These are phyloP conservation scores for Cyberlindnera mississippiensis DNA, from an alignment of 805 yeast genomes.

Conservation along the genomic window DNA sequence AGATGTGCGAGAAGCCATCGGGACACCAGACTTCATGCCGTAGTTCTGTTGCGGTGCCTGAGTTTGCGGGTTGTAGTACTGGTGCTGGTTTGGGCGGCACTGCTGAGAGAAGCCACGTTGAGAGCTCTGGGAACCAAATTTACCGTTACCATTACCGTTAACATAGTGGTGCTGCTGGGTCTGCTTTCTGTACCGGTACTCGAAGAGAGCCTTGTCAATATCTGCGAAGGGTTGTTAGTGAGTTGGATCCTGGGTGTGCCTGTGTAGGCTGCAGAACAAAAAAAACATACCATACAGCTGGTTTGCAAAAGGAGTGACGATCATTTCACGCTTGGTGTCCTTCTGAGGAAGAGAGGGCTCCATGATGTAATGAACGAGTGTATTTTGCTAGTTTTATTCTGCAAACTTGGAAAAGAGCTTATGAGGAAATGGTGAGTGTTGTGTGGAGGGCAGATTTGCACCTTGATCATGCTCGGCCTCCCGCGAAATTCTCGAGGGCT, in stretches of 20 bases:
- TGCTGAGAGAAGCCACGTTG: neutral
- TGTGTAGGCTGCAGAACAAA: neutral
- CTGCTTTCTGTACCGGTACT: slow-evolving; percentile 20
- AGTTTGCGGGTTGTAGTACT: too few relatives aligned
- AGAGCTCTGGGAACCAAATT: neutral
- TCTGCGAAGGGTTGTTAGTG: slow-evolving; percentile 13
- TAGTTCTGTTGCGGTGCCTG: too few relatives aligned
- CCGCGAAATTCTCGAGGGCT: neutral
- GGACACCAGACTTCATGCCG: neutral
- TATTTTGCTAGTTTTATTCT: too few relatives aligned
- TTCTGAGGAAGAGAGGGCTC: slow-evolving; percentile 2
- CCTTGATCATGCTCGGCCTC: neutral
- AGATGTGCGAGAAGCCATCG: too few relatives aligned
- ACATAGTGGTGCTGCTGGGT: neutral
- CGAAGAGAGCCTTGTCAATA: slow-evolving; percentile 25
- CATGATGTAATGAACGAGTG: slow-evolving; percentile 3
- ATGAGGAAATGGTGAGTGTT: neutral
- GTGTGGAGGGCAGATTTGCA: neutral
- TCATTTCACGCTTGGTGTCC: slow-evolving; percentile 13
- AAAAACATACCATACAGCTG: slow-evolving; percentile 19
- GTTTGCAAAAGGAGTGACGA: slow-evolving; percentile 13
- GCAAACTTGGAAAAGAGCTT: neutral
- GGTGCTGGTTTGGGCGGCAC: too few relatives aligned
- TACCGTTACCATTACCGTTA: neutral
- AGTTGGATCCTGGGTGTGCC: slow-evolving; percentile 8